phyloP scores from a whole-genome alignment of 306 rosid species.

The Spatholobus suberectus region DNA sequence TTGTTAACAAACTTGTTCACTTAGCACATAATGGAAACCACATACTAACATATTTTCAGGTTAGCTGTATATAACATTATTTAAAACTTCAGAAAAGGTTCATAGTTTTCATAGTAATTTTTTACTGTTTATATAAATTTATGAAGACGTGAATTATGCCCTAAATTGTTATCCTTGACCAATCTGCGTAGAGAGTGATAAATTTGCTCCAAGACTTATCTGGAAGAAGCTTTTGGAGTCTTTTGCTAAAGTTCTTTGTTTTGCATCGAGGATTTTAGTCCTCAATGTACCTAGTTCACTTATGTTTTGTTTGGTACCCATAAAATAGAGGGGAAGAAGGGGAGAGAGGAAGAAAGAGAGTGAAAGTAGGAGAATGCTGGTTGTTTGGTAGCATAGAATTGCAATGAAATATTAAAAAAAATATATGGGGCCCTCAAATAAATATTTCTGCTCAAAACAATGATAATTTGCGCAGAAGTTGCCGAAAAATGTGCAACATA shows the following conservation, averaged over 20 bases:
- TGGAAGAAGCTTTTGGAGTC: slow-evolving; percentile 14
- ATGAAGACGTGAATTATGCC: slow-evolving; percentile 1
- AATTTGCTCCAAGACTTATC: neutral
- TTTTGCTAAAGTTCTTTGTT: neutral
- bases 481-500: no score
- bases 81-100: neutral
- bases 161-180: slow-evolving; percentile 19
- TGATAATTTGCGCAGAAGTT: no score
- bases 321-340: no score
- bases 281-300: no score
- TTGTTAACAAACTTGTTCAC: slow-evolving; percentile 76
- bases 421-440: no score
- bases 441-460: no score
- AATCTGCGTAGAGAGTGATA: neutral
- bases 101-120: neutral
- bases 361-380: no score
- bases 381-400: no score
- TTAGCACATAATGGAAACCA: slow-evolving; percentile 65
- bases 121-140: neutral
- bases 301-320: no score
- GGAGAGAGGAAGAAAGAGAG: no score
- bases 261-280: neutral
- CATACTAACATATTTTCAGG: slow-evolving; percentile 76
- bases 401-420: no score
- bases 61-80: slow-evolving; percentile 37